Evolutionary conservation across 768 basidiomycete genomes (phyloP).

Genomic region (Xerocomus potaroensis): DNA sequence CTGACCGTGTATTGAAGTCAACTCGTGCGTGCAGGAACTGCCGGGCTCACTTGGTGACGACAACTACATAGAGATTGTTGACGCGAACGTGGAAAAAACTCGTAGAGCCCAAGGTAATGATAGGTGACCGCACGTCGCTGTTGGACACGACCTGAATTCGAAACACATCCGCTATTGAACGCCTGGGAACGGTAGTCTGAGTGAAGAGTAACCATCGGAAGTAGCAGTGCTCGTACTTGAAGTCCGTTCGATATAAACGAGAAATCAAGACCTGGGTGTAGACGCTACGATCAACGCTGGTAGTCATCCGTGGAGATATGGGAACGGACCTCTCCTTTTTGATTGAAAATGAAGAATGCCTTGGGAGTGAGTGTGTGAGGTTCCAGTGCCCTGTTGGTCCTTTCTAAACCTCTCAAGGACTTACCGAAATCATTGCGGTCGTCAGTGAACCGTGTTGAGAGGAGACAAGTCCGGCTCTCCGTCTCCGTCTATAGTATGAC

Average conservation of each 20-base stretch:
- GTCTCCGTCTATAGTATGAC: not conserved
- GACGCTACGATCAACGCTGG: slow-evolving; percentile 5
- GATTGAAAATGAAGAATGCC: slow-evolving; percentile 99
- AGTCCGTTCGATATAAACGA: slow-evolving; percentile 90
- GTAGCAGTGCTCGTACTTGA: slow-evolving; percentile 63
- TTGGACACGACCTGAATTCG: slow-evolving; percentile 98
- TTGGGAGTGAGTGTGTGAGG: slow-evolving; percentile 31
- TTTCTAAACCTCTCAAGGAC: slow-evolving; percentile 12
- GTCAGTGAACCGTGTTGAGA: slow-evolving; percentile 3
- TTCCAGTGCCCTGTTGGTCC: not conserved
- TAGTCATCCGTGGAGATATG: not conserved
- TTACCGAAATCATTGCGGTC: slow-evolving; percentile 44
- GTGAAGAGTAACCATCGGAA: not conserved
- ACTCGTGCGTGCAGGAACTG: not conserved
- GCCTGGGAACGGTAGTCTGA: slow-evolving; percentile 43
- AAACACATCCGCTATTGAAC: slow-evolving; percentile 96
- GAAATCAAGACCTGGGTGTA: slow-evolving; percentile 82
- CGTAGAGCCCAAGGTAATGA: slow-evolving; percentile 95
- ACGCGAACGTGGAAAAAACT: slow-evolving; percentile 98
- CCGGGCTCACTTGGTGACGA: slow-evolving; percentile 84
- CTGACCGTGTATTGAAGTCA: slow-evolving; percentile 36
- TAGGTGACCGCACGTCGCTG: slow-evolving; percentile 93
- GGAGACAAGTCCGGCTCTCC: not conserved
- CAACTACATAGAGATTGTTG: slow-evolving; percentile 93
- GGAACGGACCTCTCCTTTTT: slow-evolving; percentile 90